These are phyloP conservation scores for Raphanus raphanistrum DNA, from an alignment of 345 rosid species.

Conservation along the genomic window DNA sequence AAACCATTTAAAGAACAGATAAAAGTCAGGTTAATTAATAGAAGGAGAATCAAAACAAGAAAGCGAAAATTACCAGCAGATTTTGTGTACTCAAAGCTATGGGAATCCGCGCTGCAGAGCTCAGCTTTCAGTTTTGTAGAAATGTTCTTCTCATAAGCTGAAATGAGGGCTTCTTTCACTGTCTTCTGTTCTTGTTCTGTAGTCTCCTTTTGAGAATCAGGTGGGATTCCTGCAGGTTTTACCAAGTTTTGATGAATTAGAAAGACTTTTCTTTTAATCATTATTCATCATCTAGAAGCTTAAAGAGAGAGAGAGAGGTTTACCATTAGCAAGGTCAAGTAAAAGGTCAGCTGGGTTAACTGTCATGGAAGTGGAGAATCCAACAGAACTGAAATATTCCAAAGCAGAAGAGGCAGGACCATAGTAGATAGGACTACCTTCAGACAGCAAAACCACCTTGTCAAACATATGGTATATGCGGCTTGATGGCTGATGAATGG, in stretches of 20 bases:
- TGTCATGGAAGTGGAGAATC: conserved; percentile 80
- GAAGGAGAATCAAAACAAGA: not conserved
- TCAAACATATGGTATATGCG: conserved; percentile 95
- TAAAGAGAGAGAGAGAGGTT: conserved; percentile 22
- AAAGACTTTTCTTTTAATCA: not conserved
- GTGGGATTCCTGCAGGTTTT: conserved; percentile 64
- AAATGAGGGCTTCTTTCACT: conserved; percentile 67
- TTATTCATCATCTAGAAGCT: conserved; percentile 12
- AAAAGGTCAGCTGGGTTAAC: conserved; percentile 94
- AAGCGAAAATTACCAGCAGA: conserved; percentile 48
- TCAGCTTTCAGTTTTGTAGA: conserved; percentile 71
- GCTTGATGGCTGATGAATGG: conserved; percentile 98
- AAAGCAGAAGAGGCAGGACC: conserved; percentile 85
- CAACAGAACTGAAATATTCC: conserved; percentile 83
- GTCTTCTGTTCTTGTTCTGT: conserved; percentile 68
- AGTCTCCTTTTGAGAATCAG: conserved; percentile 65
- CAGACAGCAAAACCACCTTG: conserved; percentile 87
- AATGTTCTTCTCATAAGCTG: conserved; percentile 85
- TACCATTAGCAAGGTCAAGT: conserved; percentile 98
- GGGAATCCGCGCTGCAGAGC: conserved; percentile 58
- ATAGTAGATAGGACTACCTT: conserved; percentile 78
- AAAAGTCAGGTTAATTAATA: not conserved
- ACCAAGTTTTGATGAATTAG: not conserved
- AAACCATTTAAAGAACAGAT: conserved; percentile 8
- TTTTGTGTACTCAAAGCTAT: conserved; percentile 45